Evolutionary conservation across 2,329 filamentous ascomycete species (phyloP).

Genomic region (Epichloe amarillans): DNA sequence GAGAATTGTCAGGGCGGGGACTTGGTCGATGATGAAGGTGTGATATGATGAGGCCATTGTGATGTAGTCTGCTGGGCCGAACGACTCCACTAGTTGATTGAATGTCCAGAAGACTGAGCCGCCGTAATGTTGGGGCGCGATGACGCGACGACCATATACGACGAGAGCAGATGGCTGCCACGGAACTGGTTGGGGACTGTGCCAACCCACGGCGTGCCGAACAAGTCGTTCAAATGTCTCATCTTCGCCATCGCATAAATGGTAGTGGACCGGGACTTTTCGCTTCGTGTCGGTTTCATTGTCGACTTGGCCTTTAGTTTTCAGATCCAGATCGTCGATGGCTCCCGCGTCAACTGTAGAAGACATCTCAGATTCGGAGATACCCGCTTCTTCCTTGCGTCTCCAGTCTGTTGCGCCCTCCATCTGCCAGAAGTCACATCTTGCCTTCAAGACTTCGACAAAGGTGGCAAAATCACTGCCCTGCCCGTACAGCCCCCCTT

Average conservation of each 20-base stretch:
- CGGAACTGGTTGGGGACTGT: slow-evolving; percentile 9
- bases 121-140: slow-evolving; percentile 42
- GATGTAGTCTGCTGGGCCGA: slow-evolving; percentile 74
- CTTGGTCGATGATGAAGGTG: slow-evolving; percentile 58
- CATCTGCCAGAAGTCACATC: slow-evolving; percentile 79
- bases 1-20: slow-evolving; percentile 52
- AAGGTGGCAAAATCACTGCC: slow-evolving; percentile 65
- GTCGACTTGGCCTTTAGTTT: not conserved
- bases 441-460: slow-evolving; percentile 59
- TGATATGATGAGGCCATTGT: slow-evolving; percentile 69
- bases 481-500: slow-evolving; percentile 40
- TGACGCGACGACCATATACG: slow-evolving; percentile 51
- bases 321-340: not conserved
- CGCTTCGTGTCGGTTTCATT: slow-evolving; percentile 1
- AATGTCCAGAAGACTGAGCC: slow-evolving; percentile 56
- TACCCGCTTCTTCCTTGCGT: slow-evolving; percentile 31
- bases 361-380: not conserved
- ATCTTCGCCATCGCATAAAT: slow-evolving; percentile 12
- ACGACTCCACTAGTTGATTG: slow-evolving; percentile 48
- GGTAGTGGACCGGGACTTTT: slow-evolving; percentile 19
- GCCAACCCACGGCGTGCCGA: slow-evolving; percentile 13
- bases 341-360: not conserved
- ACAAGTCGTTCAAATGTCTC: slow-evolving; percentile 16
- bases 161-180: slow-evolving; percentile 32
- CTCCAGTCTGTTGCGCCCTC: slow-evolving; percentile 62